phyloP scores from a whole-genome alignment of 225 moss, liverwort and hornwort species.

The Rhytidiadelphus loreus region DNA sequence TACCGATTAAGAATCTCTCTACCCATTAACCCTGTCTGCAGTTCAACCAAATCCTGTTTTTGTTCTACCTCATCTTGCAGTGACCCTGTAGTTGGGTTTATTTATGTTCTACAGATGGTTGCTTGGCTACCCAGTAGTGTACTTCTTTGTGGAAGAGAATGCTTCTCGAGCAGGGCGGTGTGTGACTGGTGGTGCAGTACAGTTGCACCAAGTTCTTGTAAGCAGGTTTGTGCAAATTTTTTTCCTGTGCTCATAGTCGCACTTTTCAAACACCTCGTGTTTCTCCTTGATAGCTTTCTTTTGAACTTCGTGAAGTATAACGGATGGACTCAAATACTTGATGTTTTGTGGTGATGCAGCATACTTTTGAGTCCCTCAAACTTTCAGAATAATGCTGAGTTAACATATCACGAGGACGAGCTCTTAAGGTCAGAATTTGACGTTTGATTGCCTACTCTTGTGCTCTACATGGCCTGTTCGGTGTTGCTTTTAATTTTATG shows the following conservation, averaged over 20 bases:
- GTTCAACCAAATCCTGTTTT: not conserved
- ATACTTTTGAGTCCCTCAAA: slow-evolving; percentile 3
- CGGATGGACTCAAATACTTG: not conserved
- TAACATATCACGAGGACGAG: slow-evolving; percentile 25
- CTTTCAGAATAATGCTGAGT: slow-evolving; percentile 2
- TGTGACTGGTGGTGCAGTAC: slow-evolving; percentile 17
- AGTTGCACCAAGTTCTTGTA: slow-evolving; percentile 40
- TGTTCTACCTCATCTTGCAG: not conserved
- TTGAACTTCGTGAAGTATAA: not conserved
- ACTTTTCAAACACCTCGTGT: not conserved
- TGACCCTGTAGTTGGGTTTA: not conserved
- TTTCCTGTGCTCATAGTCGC: not conserved
- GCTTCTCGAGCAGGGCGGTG: slow-evolving; percentile 40
- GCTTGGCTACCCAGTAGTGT: slow-evolving; percentile 55
- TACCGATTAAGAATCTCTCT: not conserved
- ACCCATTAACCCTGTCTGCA: not conserved
- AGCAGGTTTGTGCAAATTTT: slow-evolving; percentile 29
- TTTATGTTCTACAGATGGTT: slow-evolving; percentile 25
- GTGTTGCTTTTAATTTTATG: not conserved
- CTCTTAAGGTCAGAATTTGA: slow-evolving; percentile 34
- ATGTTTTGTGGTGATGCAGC: slow-evolving; percentile 7
- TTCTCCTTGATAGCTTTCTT: not conserved
- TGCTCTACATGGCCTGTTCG: not conserved
- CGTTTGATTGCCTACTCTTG: not conserved
- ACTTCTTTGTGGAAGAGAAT: slow-evolving; percentile 29